Conservation (phyloP, 2,329 filamentous ascomycete genomes). For the Penicillium sp. region DNA sequence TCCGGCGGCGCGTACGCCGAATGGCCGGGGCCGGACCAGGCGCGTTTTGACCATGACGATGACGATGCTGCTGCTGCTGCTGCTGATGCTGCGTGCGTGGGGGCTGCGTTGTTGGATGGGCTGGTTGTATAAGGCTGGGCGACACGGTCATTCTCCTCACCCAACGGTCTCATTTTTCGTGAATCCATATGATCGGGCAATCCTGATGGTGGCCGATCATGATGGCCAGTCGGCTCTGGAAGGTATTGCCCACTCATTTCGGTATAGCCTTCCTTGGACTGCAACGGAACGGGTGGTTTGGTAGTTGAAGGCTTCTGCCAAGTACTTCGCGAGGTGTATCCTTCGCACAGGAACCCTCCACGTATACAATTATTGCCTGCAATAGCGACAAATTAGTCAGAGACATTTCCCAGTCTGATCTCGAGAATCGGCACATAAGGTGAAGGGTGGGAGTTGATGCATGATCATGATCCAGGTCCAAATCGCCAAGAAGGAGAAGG, state of each 20-base stretch:
- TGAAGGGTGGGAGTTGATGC: conserved; percentile 11
- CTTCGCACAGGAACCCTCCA: conserved; percentile 87
- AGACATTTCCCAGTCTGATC: neutral
- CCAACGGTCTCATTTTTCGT: conserved; percentile 49
- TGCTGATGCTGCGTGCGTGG: conserved; percentile 28
- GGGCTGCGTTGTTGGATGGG: conserved; percentile 34
- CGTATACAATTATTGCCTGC: conserved; percentile 85
- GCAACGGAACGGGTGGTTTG: conserved; percentile 69
- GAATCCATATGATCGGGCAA: conserved; percentile 43
- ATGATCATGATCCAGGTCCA: conserved; percentile 1
- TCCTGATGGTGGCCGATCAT: conserved; percentile 39
- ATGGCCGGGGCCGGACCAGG: conserved; percentile 41
- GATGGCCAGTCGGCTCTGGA: conserved; percentile 40
- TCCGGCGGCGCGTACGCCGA: conserved; percentile 40
- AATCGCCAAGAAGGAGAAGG: neutral
- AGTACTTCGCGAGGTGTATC: conserved; percentile 77
- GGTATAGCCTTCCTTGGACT: conserved; percentile 71
- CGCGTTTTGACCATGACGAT: conserved; percentile 45
- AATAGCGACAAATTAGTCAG: conserved; percentile 12
- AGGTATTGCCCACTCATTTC: conserved; percentile 41
- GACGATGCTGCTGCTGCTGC: neutral
- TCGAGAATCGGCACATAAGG: neutral
- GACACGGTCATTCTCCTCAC: conserved; percentile 47
- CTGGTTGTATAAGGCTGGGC: conserved; percentile 43
- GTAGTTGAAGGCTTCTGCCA: conserved; percentile 78